A percentile compares a stretch with the other conserved stretches of the same genome.
Conservation (phyloP, 441 rosid genomes). For the Daphne laureola region DNA sequence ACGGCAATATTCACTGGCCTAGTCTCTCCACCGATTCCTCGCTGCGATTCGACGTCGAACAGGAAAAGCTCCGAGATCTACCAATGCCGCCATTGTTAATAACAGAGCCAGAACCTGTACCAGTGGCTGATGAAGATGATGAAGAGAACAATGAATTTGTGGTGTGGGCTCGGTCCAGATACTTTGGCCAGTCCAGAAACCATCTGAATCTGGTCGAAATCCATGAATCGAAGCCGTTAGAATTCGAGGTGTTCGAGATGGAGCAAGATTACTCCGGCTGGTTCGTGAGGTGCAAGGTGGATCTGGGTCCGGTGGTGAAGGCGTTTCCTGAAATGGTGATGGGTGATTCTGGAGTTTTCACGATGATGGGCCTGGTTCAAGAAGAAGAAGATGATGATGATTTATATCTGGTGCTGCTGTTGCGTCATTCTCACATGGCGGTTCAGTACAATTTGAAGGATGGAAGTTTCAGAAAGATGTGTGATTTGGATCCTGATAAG, state of each 20-base stretch:
- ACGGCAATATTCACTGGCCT: constrained; percentile 27
- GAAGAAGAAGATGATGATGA: constrained; percentile 3
- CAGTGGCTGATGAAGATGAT: constrained; percentile 6
- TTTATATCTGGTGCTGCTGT: constrained; percentile 14
- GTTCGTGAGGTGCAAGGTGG: constrained; percentile 19
- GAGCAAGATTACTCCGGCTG: constrained; percentile 22
- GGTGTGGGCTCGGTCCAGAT: constrained; percentile 4
- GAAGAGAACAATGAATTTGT: neutral
- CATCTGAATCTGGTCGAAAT: constrained; percentile 25
- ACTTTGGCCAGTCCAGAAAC: constrained; percentile 21
- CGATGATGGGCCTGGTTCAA: constrained; percentile 12
- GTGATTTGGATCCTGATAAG: constrained; percentile 13
- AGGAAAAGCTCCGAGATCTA: constrained; percentile 20
- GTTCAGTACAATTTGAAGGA: constrained; percentile 16
- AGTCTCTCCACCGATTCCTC: constrained; percentile 8
- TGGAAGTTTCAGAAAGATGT: constrained; percentile 10
- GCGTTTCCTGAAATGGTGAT: constrained; percentile 18
- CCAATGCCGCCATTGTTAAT: constrained; percentile 8
- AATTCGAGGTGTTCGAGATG: constrained; percentile 23
- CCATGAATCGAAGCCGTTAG: constrained; percentile 4
- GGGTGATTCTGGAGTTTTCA: constrained; percentile 7
- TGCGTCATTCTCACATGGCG: constrained; percentile 16
- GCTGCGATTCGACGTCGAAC: constrained; percentile 12
- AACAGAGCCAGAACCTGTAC: too few species aligned
- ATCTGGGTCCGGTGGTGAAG: constrained; percentile 6